Percentiles rank a stretch among this genome's conserved stretches.
These are phyloP conservation scores for Ceratobasidium sp. DNA, from an alignment of 1,284 basidiomycete species.

Conservation along the genomic window DNA sequence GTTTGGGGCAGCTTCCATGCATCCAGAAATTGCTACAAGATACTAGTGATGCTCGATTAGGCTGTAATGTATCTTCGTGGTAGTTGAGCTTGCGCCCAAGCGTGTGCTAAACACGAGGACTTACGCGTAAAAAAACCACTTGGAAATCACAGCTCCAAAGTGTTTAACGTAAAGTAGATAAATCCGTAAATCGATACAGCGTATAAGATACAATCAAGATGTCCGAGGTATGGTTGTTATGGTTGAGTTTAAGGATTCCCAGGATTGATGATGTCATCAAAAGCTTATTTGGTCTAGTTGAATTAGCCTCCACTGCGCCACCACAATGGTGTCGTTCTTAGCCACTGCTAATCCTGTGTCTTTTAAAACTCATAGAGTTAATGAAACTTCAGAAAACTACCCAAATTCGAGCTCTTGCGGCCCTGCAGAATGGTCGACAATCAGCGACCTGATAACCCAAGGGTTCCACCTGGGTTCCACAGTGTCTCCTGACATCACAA, in stretches of 20 bases:
- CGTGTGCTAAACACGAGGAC: not conserved
- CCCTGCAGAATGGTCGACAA: not conserved
- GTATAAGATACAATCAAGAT: constrained; percentile 2
- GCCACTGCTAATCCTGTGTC: too few relatives aligned
- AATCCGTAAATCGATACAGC: not conserved
- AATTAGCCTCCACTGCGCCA: not conserved
- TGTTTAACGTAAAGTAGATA: not conserved
- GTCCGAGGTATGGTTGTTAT: not conserved
- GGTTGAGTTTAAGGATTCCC: not conserved
- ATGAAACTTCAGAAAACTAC: too few relatives aligned
- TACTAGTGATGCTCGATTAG: not conserved
- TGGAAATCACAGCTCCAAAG: not conserved
- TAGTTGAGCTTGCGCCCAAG: not conserved
- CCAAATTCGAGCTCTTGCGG: too few relatives aligned
- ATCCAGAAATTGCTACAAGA: not conserved
- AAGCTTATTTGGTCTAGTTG: not conserved
- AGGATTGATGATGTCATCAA: constrained; percentile 7
- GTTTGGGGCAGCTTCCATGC: constrained; percentile 25
- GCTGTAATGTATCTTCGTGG: not conserved
- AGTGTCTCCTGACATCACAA: not conserved
- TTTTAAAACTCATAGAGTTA: too few relatives aligned
- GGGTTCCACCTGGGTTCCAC: not conserved
- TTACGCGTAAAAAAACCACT: not conserved
- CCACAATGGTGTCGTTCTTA: too few relatives aligned
- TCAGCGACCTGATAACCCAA: not conserved